Conservation (phyloP, 1,139 yeast species). For the Kodamaea sp. region DNA sequence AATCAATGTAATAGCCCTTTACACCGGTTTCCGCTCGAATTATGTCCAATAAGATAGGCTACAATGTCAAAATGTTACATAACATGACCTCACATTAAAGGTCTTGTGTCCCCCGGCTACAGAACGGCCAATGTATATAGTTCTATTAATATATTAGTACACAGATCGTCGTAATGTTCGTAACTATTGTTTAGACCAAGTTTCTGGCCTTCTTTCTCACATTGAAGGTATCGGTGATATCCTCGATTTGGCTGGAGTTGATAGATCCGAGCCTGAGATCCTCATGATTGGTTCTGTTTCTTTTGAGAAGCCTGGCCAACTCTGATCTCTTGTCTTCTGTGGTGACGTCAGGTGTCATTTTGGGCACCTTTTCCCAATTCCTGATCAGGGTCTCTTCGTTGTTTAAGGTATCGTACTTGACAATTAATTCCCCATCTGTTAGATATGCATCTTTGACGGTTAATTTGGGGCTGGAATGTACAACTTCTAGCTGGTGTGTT, state of each 20-base stretch:
- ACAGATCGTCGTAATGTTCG: too few relatives aligned
- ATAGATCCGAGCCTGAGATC: constrained; percentile 7
- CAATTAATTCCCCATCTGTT: constrained; percentile 4
- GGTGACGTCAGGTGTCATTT: background rate
- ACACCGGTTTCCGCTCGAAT: too few relatives aligned
- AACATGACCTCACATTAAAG: background rate
- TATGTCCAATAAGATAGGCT: too few relatives aligned
- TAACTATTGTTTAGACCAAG: too few relatives aligned
- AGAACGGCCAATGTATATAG: background rate
- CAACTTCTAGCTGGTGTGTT: constrained; percentile 9
- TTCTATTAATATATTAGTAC: background rate
- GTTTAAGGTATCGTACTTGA: constrained; percentile 6
- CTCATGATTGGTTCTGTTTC: constrained; percentile 8
- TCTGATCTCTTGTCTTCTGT: constrained; percentile 4
- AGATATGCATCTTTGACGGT: constrained; percentile 10
- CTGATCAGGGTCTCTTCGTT: constrained; percentile 10
- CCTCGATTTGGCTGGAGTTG: constrained; percentile 21
- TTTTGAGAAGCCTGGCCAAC: constrained; percentile 8
- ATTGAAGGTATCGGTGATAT: constrained; percentile 34
- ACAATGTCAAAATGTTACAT: too few relatives aligned
- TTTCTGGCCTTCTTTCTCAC: constrained; percentile 17
- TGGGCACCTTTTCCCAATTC: constrained; percentile 7
- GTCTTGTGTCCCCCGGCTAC: too few relatives aligned
- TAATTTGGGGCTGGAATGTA: constrained; percentile 6
- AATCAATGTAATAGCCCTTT: too few relatives aligned